These are phyloP conservation scores for Metschnikowia lunata DNA, from an alignment of 805 yeast genomes.

Conservation along the genomic window DNA sequence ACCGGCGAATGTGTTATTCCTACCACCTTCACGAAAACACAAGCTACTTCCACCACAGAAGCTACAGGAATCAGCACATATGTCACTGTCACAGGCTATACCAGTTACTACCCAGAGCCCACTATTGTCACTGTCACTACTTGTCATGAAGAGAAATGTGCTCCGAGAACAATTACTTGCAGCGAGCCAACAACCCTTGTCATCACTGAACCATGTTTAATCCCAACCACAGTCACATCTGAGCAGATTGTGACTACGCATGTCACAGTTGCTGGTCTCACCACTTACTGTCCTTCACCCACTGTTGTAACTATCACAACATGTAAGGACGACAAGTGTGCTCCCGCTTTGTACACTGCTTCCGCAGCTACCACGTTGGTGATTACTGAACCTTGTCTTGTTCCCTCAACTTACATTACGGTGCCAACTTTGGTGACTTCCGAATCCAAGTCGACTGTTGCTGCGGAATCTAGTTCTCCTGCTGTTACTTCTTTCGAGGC, in stretches of 20 bases:
- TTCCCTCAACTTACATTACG: constrained; percentile 26
- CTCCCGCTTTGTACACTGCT: constrained; percentile 24
- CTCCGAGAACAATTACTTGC: constrained; percentile 26
- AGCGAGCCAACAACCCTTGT: constrained; percentile 30
- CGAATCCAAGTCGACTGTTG: not conserved
- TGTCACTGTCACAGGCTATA: constrained; percentile 4
- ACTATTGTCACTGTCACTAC: constrained; percentile 33
- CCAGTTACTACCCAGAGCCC: constrained; percentile 10
- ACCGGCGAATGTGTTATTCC: constrained; percentile 29
- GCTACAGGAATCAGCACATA: constrained; percentile 6
- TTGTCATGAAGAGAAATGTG: constrained; percentile 27
- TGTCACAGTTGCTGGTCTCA: constrained; percentile 4
- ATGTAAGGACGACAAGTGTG: constrained; percentile 27
- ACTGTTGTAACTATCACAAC: constrained; percentile 33
- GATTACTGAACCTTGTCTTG: constrained; percentile 29
- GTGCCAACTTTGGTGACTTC: constrained; percentile 1
- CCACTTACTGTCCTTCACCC: constrained; percentile 9
- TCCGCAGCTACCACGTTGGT: constrained; percentile 30
- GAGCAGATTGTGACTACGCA: constrained; percentile 1
- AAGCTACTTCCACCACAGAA: not conserved
- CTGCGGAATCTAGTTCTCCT: not conserved
- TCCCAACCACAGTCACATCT: constrained; percentile 24
- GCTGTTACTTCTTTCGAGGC: constrained; percentile 2
- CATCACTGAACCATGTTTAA: constrained; percentile 18
- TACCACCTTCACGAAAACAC: constrained; percentile 17